Base-by-base conservation (phyloP, 2,329 filamentous ascomycete genomes). In the Aspergillus sp. region DNA sequence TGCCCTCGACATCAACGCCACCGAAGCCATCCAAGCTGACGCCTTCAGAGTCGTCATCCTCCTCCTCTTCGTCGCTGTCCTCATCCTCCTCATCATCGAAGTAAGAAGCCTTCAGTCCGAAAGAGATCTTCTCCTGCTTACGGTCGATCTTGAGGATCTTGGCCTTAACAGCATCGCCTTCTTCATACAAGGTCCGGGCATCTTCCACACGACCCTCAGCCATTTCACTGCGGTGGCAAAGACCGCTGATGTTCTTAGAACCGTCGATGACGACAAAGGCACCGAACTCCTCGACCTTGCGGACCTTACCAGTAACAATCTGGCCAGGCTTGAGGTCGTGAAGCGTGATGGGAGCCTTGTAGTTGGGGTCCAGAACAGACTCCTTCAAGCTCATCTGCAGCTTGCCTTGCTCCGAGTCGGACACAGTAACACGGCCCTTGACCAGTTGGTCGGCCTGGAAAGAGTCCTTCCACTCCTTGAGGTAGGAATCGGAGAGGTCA, bases 381-480 rank as follows among this genome's bases (percentile, higher is more conserved):
- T 88, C 84, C 79, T 96, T 98, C 72, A 99, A 80, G 70, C 87
- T 96, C 81, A 99, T 83, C 73, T 96, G 91, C 28, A 96, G 79
- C 68, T 92, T 91, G 59, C 88, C 87, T 25, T 87, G 81, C 39
- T 83, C 82, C 5, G 82, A 70, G 68, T 97, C 90, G 25, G 93
- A 85, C 2, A 87, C 81, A 50, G 90, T 86, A 61, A 99, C 83
- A 65, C 94, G 91, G 55, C 92, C 95, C 76, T 90, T 92, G 57
- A 99, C 92, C 5, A 99, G 83, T 76, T 98, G 92, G 70, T 96
- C 92, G 51, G 94, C 80, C 69, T 95, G 88, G 78, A 94, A 97
- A 48, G 89, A 82, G 38, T 91, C 87, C 79, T 97, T 96, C 95
- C 95, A 99, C 63, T 98, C 91, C 77, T 98, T 98, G 69, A 99